Evolutionary conservation across 305 asterid genomes (phyloP).

Genomic region (Salvia sclarea): DNA sequence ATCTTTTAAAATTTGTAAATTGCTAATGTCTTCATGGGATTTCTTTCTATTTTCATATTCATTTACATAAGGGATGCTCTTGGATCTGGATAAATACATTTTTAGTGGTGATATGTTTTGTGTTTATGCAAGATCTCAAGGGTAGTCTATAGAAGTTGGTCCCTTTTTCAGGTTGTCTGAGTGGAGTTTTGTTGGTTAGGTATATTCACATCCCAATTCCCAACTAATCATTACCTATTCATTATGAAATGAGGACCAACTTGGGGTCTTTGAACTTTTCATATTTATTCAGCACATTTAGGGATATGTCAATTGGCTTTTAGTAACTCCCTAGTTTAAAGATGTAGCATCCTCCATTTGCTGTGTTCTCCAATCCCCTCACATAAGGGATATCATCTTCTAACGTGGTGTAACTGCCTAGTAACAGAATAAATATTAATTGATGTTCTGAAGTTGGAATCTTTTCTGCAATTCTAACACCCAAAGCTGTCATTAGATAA

Average conservation of each 20-base stretch:
- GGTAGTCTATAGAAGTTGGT: neutral
- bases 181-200: slow-evolving; percentile 12
- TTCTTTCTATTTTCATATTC: neutral
- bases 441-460: slow-evolving; percentile 13
- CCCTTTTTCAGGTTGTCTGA: neutral
- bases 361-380: slow-evolving; percentile 8
- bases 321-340: neutral
- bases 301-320: neutral
- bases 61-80: neutral
- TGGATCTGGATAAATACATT: neutral
- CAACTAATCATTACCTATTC: neutral
- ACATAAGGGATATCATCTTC: slow-evolving; percentile 8
- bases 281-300: neutral
- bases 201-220: neutral
- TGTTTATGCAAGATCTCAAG: neutral
- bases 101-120: neutral
- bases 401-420: slow-evolving; percentile 13
- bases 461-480: slow-evolving; percentile 26
- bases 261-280: slow-evolving; percentile 2
- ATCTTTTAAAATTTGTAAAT: neutral
- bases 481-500: slow-evolving; percentile 45
- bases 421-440: slow-evolving; percentile 12
- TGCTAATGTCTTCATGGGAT: neutral
- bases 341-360: neutral
- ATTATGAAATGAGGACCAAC: neutral